Evolutionary conservation across 257 asterid species (phyloP), one percentile per base, ranked within the genome.

Genomic region (Gentiana straminea): DNA sequence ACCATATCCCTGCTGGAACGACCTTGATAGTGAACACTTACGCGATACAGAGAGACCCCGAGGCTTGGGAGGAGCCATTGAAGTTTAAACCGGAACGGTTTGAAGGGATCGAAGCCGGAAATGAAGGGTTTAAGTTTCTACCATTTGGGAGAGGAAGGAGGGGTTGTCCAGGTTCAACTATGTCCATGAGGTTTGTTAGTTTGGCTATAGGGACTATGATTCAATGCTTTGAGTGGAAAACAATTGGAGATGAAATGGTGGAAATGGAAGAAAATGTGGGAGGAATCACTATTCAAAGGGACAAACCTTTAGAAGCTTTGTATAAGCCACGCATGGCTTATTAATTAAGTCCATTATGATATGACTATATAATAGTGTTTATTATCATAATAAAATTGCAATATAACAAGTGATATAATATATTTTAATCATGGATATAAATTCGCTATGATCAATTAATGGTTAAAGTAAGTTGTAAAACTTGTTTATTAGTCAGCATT

Each of bases 121-220:
- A 24, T 24, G 79, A 71, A 36, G 13, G 76, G 3, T 33, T 59
- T 8, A 74, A 75, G 67, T 32, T 81, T 45, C 12, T 83, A 66
- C 79, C 90, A 0, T 86, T 86, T 57, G 95, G 94, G 45, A 71
- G 79, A 81, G 95, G 95, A 5, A 73, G 94, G 66, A 70, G 94
- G 67, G 73, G 87, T 6, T 86, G 95, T 48, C 90, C 95, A 0
- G 95, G 95, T 3, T 39, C 47, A 7, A 81, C 74, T 3, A 56
- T 83, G 51, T 94, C 86, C 38, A 76, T 66, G 2, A 73, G 84
- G 15, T 73, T 81, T 3, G 70, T 86, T 13, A 72, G 84, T 0
- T 60, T 81, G 71, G 51, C 68, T 0, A 32, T 81, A 24, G 95
- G 72, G 4, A 62, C 86, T 1, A 3, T 83, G 52, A 67, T 83